Evolutionary conservation across 177 flowering plant species (phyloP), one percentile per base, ranked within the genome.

Genomic region (Vitis hybrid): DNA sequence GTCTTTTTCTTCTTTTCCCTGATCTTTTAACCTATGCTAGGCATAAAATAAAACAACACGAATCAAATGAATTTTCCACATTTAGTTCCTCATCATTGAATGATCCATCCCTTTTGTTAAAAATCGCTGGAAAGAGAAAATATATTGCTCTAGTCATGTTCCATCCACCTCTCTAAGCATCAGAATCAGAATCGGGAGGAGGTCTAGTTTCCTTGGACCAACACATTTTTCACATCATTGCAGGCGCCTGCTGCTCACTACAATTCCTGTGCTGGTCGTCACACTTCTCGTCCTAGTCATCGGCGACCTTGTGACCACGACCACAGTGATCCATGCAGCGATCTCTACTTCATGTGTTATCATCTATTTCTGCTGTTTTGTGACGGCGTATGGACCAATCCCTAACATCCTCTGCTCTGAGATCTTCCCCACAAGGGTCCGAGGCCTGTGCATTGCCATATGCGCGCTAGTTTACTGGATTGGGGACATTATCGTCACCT

Each of bases 391-490:
- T 54, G 98, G 97, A 21, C 98, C 98, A 7, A 72, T 92, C 66
- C 98, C 98, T 3, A 94, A 94, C 79, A 92, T 92, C 58, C 88
- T 94, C 48, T 94, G 98, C 73, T 70, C 98, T 0, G 98, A 94
- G 80, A 94, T 94, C 72, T 94, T 94, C 80, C 98, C 98, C 4
- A 94, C 98, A 18, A 69, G 92, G 2, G 94, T 91, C 40, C 93
- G 98, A 56, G 98, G 97, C 12, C 69, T 91, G 32, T 94, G 98
- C 85, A 94, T 94, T 52, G 97, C 98, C 48, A 84, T 92, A 3
- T 94, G 98, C 60, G 91, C 97, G 15, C 83, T 94, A 1, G 80
- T 81, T 13, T 88, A 82, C 75, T 94, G 98, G 98, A 82, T 84
- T 14, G 74, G 97, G 0, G 93, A 94, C 75, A 90, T 94, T 65